A percentile compares a stretch with the other conserved stretches of the same genome.
Conservation (phyloP, 225 moss, liverwort and hornwort genomes). For the Antitrichia curtipendula region DNA sequence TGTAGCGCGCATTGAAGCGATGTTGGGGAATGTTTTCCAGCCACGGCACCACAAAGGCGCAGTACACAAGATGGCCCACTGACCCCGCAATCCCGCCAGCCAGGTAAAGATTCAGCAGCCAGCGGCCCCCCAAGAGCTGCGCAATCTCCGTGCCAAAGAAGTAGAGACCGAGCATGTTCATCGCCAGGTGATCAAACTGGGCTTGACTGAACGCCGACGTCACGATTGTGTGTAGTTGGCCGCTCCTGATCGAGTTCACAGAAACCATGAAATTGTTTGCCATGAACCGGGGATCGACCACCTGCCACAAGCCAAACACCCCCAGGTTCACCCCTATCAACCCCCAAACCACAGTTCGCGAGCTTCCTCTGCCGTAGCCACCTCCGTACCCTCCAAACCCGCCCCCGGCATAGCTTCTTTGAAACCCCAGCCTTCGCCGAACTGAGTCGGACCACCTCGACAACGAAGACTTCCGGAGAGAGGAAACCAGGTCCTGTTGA, state of each 20-base stretch:
- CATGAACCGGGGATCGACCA: constrained; percentile 48
- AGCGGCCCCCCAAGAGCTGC: constrained; percentile 69
- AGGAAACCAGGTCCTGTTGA: not conserved
- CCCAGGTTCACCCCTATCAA: constrained; percentile 64
- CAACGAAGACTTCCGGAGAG: not conserved
- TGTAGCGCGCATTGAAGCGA: constrained; percentile 32
- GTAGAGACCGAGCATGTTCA: constrained; percentile 97
- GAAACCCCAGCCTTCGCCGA: constrained; percentile 1
- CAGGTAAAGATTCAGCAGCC: constrained; percentile 67
- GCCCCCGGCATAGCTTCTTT: not conserved
- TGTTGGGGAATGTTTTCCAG: constrained; percentile 32
- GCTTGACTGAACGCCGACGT: constrained; percentile 83
- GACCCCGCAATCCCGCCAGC: constrained; percentile 74
- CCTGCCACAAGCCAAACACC: constrained; percentile 75
- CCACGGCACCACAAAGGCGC: constrained; percentile 63
- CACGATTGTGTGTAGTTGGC: constrained; percentile 73
- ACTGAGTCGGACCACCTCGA: constrained; percentile 13
- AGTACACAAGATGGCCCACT: constrained; percentile 64
- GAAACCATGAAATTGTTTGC: constrained; percentile 77
- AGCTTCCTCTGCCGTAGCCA: constrained; percentile 15
- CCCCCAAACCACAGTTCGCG: constrained; percentile 52
- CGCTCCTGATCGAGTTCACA: constrained; percentile 45
- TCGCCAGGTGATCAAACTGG: constrained; percentile 58
- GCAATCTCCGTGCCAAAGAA: constrained; percentile 94
- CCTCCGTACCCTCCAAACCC: constrained; percentile 12